Evolutionary conservation across 2,329 filamentous ascomycete genomes (phyloP).

Genomic region (Penicillium sp.): DNA sequence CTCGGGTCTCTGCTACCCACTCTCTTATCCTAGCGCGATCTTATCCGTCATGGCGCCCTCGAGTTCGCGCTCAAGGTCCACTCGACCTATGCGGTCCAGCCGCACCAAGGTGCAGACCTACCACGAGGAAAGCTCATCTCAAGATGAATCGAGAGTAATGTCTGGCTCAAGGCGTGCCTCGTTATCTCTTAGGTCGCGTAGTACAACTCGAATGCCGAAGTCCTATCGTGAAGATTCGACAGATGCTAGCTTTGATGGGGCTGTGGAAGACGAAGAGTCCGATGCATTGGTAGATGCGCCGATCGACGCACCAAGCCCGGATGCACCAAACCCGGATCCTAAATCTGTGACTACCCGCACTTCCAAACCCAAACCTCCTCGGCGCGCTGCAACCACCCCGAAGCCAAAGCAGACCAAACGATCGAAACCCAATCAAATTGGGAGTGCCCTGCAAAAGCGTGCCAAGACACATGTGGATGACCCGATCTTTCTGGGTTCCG

Average conservation of each 20-base stretch:
- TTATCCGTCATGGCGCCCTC: constrained; percentile 30
- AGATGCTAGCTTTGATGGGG: constrained; percentile 24
- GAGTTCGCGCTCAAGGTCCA: constrained; percentile 18
- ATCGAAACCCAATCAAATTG: constrained; percentile 10
- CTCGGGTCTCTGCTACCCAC: neutral
- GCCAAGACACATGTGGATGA: constrained; percentile 20
- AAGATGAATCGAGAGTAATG: constrained; percentile 20
- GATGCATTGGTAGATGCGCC: constrained; percentile 11
- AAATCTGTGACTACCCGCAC: constrained; percentile 7
- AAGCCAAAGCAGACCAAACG: constrained; percentile 8
- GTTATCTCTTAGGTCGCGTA: constrained; percentile 31
- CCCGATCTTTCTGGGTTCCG: constrained; percentile 17
- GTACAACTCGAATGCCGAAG: constrained; percentile 21
- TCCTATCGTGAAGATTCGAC: constrained; percentile 37
- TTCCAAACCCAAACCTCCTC: constrained; percentile 4
- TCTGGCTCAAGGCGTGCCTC: constrained; percentile 16
- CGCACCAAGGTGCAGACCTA: constrained; percentile 37
- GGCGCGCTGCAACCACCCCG: constrained; percentile 7
- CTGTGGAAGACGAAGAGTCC: constrained; percentile 6
- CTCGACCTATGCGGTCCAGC: constrained; percentile 35
- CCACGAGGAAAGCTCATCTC: constrained; percentile 35
- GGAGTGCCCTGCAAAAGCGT: constrained; percentile 25
- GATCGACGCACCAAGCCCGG: constrained; percentile 4
- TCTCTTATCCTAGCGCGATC: constrained; percentile 9
- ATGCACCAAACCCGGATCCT: neutral